These are phyloP conservation scores for Deinandra increscens DNA, from an alignment of 129 eudicot species.

Conservation along the genomic window DNA sequence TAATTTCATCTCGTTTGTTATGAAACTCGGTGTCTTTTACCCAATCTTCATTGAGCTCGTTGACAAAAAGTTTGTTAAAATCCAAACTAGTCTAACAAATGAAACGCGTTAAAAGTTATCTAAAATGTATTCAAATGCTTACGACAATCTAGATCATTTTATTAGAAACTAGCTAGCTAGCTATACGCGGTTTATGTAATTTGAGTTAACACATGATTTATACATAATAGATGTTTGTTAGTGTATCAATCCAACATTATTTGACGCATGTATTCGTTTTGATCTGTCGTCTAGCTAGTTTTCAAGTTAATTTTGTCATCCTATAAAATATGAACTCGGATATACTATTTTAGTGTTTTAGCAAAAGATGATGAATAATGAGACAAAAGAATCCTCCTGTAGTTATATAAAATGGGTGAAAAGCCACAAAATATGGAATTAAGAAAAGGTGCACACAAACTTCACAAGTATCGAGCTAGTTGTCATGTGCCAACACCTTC, in stretches of 20 bases:
- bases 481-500: slow-evolving; percentile 34
- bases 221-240: neutral
- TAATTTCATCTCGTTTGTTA: neutral
- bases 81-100: neutral
- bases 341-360: slow-evolving; percentile 1
- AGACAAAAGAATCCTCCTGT: slow-evolving; percentile 14
- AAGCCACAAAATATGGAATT: slow-evolving; percentile 24
- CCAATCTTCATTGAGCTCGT: too few species aligned
- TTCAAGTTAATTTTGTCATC: neutral
- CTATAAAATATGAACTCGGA: neutral
- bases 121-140: neutral
- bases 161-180: neutral
- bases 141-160: neutral
- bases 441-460: slow-evolving; percentile 4
- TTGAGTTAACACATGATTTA: neutral
- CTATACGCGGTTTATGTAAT: neutral
- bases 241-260: neutral
- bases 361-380: slow-evolving; percentile 14
- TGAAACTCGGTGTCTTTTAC: neutral
- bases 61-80: neutral
- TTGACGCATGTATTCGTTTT: neutral
- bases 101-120: neutral
- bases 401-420: neutral
- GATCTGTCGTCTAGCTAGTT: neutral
- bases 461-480: slow-evolving; percentile 23